Evolutionary conservation across 495 filamentous ascomycete species (phyloP).

Genomic region (Penicillium ucsense): DNA sequence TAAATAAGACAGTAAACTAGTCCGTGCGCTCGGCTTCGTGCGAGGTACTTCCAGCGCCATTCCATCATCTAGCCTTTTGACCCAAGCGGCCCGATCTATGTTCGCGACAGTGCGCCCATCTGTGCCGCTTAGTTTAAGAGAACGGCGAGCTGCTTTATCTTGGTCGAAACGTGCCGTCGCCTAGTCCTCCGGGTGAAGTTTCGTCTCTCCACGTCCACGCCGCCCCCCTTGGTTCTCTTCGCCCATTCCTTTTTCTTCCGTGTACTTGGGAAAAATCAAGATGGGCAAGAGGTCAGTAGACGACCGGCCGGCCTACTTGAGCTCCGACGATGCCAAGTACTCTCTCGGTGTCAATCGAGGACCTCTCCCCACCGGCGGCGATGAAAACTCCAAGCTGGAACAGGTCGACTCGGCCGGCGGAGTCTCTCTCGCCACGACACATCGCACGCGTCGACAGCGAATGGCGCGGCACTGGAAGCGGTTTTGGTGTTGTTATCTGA

Average conservation of each 20-base stretch:
- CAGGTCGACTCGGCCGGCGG: slow-evolving; percentile 22
- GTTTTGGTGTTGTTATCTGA: slow-evolving; percentile 31
- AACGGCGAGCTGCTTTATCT: no score
- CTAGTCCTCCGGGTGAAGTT: no score
- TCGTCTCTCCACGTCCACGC: not conserved
- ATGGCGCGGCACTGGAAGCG: slow-evolving; percentile 28
- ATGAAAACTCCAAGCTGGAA: slow-evolving; percentile 16
- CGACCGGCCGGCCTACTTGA: slow-evolving; percentile 20
- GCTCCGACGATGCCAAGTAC: slow-evolving; percentile 23
- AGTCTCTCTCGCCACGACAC: slow-evolving; percentile 19
- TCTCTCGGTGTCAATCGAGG: slow-evolving; percentile 28
- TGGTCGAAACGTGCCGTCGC: no score
- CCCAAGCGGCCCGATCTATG: no score
- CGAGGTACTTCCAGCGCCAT: no score
- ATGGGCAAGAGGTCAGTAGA: slow-evolving; percentile 16
- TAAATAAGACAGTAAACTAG: no score
- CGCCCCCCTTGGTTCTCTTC: not conserved
- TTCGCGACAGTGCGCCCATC: no score
- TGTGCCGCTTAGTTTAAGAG: no score
- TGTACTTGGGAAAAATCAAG: not conserved
- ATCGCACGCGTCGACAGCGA: slow-evolving; percentile 17
- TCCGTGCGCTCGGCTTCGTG: no score
- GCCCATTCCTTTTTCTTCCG: not conserved
- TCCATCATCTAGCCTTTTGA: no score
- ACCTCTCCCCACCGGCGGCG: slow-evolving; percentile 13